Evolutionary conservation across 441 rosid species (phyloP).

Genomic region (Arabidopsis hybrid): DNA sequence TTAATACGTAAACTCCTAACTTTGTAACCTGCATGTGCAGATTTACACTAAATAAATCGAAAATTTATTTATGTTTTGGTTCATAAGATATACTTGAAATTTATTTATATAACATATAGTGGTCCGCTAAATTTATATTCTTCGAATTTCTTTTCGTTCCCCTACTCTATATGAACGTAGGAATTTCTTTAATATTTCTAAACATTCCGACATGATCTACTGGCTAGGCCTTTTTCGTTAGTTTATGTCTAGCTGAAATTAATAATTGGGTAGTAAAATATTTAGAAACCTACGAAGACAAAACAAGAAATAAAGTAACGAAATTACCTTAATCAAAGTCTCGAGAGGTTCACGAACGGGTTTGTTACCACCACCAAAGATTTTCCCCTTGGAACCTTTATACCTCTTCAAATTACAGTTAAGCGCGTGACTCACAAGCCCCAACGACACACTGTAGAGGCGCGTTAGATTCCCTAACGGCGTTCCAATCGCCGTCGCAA

Average conservation of each 20-base stretch:
- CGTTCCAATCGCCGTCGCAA: constrained; percentile 43
- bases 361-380: constrained; percentile 40
- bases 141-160: too few species aligned
- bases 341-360: constrained; percentile 60
- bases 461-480: constrained; percentile 50
- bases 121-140: neutral
- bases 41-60: neutral
- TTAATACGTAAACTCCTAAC: neutral
- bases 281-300: neutral
- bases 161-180: neutral
- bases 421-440: constrained; percentile 56
- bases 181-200: constrained; percentile 7
- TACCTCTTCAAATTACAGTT: constrained; percentile 46
- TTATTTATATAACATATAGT: neutral
- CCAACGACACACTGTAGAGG: constrained; percentile 65
- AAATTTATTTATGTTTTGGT: neutral
- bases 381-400: constrained; percentile 30
- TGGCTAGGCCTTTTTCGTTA: neutral
- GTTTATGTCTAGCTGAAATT: neutral
- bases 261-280: neutral
- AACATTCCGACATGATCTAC: constrained; percentile 35
- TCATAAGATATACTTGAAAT: neutral
- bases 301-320: neutral
- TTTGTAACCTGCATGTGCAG: neutral
- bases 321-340: constrained; percentile 61